Percentiles rank a stretch among this genome's conserved stretches.
phyloP scores from a whole-genome alignment of 345 rosid genomes.

The Salix udensis region DNA sequence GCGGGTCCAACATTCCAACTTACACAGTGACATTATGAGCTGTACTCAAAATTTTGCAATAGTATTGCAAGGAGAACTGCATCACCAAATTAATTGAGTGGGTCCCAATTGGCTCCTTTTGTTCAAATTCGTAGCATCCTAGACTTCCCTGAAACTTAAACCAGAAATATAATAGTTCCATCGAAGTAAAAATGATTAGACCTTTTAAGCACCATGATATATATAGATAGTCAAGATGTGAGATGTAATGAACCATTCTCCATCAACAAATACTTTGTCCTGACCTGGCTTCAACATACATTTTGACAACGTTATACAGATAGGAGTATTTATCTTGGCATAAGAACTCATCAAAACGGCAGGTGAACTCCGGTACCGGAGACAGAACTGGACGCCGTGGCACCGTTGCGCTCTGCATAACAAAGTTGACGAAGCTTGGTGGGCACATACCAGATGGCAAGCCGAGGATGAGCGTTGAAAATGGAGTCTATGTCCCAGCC shows the following conservation, averaged over 20 bases:
- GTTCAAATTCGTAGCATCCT: too few species aligned
- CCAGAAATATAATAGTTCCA: too few species aligned
- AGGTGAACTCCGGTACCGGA: slow-evolving; percentile 35
- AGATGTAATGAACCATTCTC: background rate
- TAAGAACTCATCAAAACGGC: slow-evolving; percentile 25
- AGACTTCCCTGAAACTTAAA: too few species aligned
- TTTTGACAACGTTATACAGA: background rate
- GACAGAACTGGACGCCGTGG: slow-evolving; percentile 42
- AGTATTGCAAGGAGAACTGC: too few species aligned
- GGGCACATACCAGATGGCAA: slow-evolving; percentile 90
- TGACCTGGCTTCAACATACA: background rate
- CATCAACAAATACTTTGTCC: background rate
- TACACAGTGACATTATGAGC: too few species aligned
- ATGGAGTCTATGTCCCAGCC: slow-evolving; percentile 97
- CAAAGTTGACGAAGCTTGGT: slow-evolving; percentile 96
- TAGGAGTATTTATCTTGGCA: background rate
- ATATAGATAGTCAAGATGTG: background rate
- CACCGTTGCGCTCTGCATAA: slow-evolving; percentile 62
- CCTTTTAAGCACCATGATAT: background rate
- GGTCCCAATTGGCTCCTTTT: too few species aligned
- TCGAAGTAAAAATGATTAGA: background rate
- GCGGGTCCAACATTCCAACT: too few species aligned
- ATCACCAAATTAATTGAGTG: too few species aligned
- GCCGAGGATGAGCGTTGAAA: slow-evolving; percentile 87
- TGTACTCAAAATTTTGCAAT: too few species aligned